Evolutionary conservation across 305 asterid species (phyloP).

Genomic region (Fraxinus nigra): DNA sequence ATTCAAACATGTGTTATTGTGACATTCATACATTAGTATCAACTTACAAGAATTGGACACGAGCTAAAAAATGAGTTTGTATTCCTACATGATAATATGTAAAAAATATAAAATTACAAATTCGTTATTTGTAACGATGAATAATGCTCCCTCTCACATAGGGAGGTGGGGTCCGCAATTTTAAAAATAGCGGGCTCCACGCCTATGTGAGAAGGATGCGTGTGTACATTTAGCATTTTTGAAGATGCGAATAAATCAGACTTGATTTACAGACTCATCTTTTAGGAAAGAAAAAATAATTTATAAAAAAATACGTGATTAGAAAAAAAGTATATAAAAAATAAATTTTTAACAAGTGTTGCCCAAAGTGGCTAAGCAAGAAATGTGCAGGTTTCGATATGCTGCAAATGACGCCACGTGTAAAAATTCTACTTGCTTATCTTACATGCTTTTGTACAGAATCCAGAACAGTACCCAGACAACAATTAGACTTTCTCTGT

Average conservation of each 20-base stretch:
- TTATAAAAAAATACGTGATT: no score
- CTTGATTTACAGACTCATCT: neutral
- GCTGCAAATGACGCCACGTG: slow-evolving; percentile 31
- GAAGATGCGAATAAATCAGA: neutral
- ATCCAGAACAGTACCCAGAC: slow-evolving; percentile 18
- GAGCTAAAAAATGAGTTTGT: neutral
- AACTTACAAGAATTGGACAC: neutral
- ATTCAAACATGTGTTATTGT: neutral
- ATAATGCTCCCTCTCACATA: no score
- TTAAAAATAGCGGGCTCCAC: no score
- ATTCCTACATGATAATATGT: neutral
- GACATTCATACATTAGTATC: neutral
- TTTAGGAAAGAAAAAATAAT: neutral
- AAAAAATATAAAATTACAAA: neutral
- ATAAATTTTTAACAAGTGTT: neutral
- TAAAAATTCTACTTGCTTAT: slow-evolving; percentile 12
- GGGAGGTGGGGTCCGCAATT: no score
- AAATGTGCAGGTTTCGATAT: slow-evolving; percentile 4
- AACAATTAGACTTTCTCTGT: slow-evolving; percentile 32
- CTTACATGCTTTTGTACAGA: slow-evolving; percentile 21
- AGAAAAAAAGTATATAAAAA: no score
- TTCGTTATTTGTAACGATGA: neutral
- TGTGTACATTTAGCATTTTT: no score
- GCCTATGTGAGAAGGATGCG: no score
- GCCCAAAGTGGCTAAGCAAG: neutral